Percentiles rank a stretch among this genome's conserved stretches.
phyloP scores from a whole-genome alignment of 352 stramenopile species.

The Pelagophyceae sp. region DNA sequence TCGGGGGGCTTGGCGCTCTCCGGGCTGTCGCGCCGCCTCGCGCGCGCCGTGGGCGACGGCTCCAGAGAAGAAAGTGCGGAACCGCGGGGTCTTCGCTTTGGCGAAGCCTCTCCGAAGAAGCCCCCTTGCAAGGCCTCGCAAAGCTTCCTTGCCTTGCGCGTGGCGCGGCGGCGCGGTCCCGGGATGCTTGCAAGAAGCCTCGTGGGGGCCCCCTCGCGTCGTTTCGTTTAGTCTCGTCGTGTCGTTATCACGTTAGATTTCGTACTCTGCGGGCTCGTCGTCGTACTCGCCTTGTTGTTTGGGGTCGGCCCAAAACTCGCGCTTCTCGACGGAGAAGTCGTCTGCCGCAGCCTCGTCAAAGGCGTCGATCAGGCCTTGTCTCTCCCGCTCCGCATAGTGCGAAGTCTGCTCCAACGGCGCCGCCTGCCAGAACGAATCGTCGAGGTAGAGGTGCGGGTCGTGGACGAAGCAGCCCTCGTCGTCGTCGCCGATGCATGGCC shows the following conservation, averaged over 20 bases:
- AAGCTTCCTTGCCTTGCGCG: too few species aligned
- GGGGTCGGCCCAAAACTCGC: not conserved
- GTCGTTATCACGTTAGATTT: conserved; percentile 1
- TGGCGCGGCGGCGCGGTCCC: too few species aligned
- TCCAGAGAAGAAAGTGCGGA: too few species aligned
- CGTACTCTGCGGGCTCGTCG: not conserved
- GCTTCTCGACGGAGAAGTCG: not conserved
- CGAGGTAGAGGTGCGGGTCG: conserved; percentile 3
- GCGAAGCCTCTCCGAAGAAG: too few species aligned
- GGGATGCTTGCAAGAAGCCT: too few species aligned
- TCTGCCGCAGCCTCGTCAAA: not conserved
- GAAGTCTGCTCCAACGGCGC: not conserved
- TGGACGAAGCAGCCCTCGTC: conserved; percentile 13
- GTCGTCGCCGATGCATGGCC: conserved; percentile 39
- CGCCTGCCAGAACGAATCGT: not conserved
- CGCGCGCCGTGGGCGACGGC: too few species aligned
- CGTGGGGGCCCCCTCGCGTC: too few species aligned
- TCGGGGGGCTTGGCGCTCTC: too few species aligned
- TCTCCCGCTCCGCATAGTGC: not conserved
- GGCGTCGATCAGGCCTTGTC: not conserved
- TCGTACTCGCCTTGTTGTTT: not conserved
- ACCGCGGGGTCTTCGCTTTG: too few species aligned
- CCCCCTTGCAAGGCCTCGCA: too few species aligned
- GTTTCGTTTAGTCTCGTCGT: too few species aligned
- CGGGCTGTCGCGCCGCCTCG: too few species aligned